A percentile compares a stretch with the other conserved stretches of the same genome.
Evolutionary conservation across 441 rosid species (phyloP).

Genomic region (California macrophylla): DNA sequence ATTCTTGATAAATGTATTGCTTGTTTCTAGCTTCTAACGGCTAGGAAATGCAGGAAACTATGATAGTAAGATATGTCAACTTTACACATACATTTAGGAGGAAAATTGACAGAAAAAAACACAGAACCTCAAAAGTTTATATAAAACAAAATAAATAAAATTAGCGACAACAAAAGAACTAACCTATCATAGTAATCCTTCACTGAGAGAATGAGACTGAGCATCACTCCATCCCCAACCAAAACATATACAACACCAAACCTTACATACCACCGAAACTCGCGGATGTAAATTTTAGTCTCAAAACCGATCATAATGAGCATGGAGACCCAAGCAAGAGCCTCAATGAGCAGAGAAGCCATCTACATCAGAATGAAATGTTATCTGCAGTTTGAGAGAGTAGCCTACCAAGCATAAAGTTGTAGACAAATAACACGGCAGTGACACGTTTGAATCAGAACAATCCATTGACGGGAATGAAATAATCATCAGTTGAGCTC

Average conservation of each 20-base stretch:
- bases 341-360: conserved; percentile 60
- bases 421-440: neutral
- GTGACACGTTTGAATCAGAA: neutral
- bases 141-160: neutral
- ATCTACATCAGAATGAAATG: conserved; percentile 38
- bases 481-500: neutral
- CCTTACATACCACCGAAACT: conserved; percentile 90
- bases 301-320: conserved; percentile 66
- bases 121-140: neutral
- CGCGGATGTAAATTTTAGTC: conserved; percentile 66
- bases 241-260: conserved; percentile 69
- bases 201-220: conserved; percentile 64
- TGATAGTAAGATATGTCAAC: neutral
- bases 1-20: neutral
- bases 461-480: neutral
- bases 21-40: neutral
- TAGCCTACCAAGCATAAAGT: neutral
- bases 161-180: conserved; percentile 19
- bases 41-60: no score
- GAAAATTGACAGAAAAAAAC: neutral
- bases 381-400: conserved; percentile 8
- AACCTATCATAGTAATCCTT: conserved; percentile 68
- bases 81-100: neutral
- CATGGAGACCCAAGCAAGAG: conserved; percentile 73
- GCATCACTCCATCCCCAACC: conserved; percentile 76